Evolutionary conservation across 2,329 filamentous ascomycete species (phyloP).

Genomic region (Akanthomyces dipterigenus): DNA sequence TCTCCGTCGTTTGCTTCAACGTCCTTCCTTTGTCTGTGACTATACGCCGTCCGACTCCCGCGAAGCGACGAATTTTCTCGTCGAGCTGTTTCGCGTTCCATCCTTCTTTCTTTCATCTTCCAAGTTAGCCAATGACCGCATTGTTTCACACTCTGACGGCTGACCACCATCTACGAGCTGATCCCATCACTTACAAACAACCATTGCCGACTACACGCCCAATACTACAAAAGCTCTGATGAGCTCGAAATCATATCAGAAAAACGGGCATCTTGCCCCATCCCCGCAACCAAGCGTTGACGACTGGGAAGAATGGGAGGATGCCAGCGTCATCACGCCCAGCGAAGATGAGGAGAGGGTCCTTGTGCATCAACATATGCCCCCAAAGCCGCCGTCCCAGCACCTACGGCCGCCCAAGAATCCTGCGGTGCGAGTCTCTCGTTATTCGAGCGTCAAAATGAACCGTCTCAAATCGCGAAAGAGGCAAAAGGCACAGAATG

Average conservation of each 20-base stretch:
- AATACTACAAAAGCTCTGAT: not conserved
- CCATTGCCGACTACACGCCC: not conserved
- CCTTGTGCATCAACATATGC: constrained; percentile 18
- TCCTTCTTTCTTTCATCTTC: not conserved
- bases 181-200: not conserved
- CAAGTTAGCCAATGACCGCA: too few species aligned
- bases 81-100: constrained; percentile 16
- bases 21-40: not conserved
- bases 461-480: constrained; percentile 50
- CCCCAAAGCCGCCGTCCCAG: not conserved
- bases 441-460: constrained; percentile 34
- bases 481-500: constrained; percentile 54
- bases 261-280: constrained; percentile 14
- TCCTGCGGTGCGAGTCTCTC: constrained; percentile 20
- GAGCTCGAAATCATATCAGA: constrained; percentile 12
- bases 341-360: constrained; percentile 32
- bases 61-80: constrained; percentile 5
- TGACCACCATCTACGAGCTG: not conserved
- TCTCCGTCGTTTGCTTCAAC: not conserved
- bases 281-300: constrained; percentile 23
- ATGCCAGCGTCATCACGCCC: constrained; percentile 38
- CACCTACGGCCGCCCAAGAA: constrained; percentile 10
- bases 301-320: constrained; percentile 50
- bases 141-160: not conserved
- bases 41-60: not conserved